Conservation (phyloP, 441 rosid genomes). For the Mallotus repandus region DNA sequence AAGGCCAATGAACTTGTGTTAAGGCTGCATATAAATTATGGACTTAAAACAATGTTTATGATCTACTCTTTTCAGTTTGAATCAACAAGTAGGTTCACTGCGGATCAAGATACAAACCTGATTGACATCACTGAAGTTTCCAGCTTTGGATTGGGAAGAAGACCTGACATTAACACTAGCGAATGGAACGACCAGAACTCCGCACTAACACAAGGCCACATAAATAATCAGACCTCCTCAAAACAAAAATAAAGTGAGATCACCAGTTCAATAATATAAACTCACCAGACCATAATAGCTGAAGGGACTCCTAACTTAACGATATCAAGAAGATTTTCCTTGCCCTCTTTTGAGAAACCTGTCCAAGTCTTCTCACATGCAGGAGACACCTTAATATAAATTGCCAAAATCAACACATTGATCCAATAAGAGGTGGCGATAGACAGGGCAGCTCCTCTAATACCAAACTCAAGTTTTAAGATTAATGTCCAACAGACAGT, state of each 20-base stretch:
- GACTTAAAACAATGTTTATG: background rate
- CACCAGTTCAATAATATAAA: background rate
- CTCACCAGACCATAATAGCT: conserved; percentile 28
- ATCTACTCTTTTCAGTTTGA: too few species aligned
- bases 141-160: conserved; percentile 53
- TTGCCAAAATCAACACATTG: conserved; percentile 27
- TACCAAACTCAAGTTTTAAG: conserved; percentile 30
- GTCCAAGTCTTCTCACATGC: conserved; percentile 33
- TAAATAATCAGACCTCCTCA: background rate
- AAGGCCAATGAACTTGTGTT: conserved; percentile 38
- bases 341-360: conserved; percentile 25
- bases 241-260: conserved; percentile 16
- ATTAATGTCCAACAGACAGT: conserved; percentile 33
- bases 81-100: too few species aligned
- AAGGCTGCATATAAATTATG: conserved; percentile 31
- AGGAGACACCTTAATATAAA: conserved; percentile 37
- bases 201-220: conserved; percentile 29
- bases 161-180: conserved; percentile 47
- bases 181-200: conserved; percentile 57
- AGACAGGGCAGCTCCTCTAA: conserved; percentile 40
- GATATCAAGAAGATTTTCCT: background rate
- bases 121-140: conserved; percentile 54
- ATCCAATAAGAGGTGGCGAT: conserved; percentile 34
- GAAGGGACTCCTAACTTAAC: conserved; percentile 22
- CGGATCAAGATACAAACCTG: conserved; percentile 29